Conservation (phyloP, 2,329 filamentous ascomycete genomes). For the Xylaria sp. region DNA sequence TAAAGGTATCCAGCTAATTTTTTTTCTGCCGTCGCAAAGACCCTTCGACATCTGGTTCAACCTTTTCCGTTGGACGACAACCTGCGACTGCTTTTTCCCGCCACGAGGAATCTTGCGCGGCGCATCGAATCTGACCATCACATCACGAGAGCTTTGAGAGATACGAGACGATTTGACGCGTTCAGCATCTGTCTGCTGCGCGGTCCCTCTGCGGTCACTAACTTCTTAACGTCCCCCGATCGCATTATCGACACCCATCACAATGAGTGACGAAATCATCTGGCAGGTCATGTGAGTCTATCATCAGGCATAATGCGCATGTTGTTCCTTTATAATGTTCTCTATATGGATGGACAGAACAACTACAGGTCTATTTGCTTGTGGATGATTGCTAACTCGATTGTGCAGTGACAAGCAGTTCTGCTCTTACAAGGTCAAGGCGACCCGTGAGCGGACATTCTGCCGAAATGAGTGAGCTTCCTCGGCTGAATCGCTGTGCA, state of each 20-base stretch:
- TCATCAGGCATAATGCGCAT: background rate
- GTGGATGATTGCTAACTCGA: slow-evolving; percentile 6
- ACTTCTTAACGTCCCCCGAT: background rate
- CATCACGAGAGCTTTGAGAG: background rate
- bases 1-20: slow-evolving; percentile 19
- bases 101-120: background rate
- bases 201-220: too few relatives aligned
- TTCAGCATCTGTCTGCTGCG: background rate
- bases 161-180: background rate
- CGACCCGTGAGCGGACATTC: slow-evolving; percentile 83
- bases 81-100: background rate
- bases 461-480: slow-evolving; percentile 70
- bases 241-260: slow-evolving; percentile 36
- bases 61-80: slow-evolving; percentile 1
- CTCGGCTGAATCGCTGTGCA: background rate
- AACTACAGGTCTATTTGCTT: background rate
- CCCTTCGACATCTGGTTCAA: slow-evolving; percentile 1
- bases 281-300: slow-evolving; percentile 72
- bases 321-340: background rate
- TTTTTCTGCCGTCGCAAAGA: slow-evolving; percentile 17
- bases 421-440: slow-evolving; percentile 57
- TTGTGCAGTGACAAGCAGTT: slow-evolving; percentile 62
- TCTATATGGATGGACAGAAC: background rate
- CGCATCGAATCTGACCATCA: background rate
- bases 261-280: slow-evolving; percentile 93